Percentiles rank a stretch among this genome's conserved stretches.
phyloP scores from a whole-genome alignment of 306 rosid genomes.

The Inga oerstediana region DNA sequence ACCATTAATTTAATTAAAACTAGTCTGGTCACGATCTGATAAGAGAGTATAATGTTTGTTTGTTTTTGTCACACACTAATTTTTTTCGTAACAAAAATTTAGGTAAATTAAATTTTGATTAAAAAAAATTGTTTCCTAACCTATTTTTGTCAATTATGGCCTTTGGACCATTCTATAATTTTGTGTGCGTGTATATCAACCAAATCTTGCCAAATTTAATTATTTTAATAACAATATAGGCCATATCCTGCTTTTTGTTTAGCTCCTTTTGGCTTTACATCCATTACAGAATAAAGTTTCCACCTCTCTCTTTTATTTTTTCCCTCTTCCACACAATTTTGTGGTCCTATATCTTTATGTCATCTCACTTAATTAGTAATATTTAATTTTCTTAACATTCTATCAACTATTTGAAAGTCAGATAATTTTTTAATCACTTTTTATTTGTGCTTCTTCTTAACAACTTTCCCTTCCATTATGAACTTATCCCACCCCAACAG shows the following conservation, averaged over 20 bases:
- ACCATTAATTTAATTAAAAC: no score
- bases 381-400: not conserved
- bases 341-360: not conserved
- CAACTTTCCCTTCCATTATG: not conserved
- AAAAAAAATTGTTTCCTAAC: not conserved
- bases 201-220: not conserved
- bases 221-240: not conserved
- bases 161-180: not conserved
- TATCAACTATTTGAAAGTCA: not conserved
- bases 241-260: not conserved
- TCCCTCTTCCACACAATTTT: not conserved
- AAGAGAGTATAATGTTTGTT: no score
- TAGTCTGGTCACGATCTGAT: no score
- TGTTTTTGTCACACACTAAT: no score
- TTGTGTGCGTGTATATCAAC: not conserved
- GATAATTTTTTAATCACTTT: not conserved
- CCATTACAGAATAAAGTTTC: not conserved
- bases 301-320: not conserved
- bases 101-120: no score
- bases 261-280: not conserved
- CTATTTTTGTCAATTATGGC: not conserved
- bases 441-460: not conserved
- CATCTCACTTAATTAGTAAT: not conserved
- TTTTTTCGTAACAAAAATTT: no score
- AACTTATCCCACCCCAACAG: not conserved